Evolutionary conservation across 106 monocot species (phyloP), one percentile per base, ranked within the genome.

Genomic region (Platanthera guangdongensis): DNA sequence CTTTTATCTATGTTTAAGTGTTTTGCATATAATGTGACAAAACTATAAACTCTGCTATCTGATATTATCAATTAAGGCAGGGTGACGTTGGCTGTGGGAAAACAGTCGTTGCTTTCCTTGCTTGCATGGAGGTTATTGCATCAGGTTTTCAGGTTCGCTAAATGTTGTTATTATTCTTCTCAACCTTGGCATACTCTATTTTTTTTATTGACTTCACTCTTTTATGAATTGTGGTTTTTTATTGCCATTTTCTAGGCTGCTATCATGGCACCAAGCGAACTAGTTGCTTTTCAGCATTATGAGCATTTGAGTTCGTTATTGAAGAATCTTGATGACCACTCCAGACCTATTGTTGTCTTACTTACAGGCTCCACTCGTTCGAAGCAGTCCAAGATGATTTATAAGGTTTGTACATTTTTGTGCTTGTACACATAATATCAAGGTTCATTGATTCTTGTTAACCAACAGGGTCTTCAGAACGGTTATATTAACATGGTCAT

Each of bases 41-140:
- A 65, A 65, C 32, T 65, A 65, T 65, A 65, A 65, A 39, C 32
- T 25, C 30, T 11, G 18, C 11, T 32, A 65, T 39, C 39, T 65
- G 65, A 65, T 65, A 4, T 39, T 65, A 30, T 25, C 32, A 10
- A 7, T 65, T 65, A 65, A 65, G 55, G 51, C 82, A 99, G 99
- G 99, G 99, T 81, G 99, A 99, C 88, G 99, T 99, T 82, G 99
- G 99, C 71, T 94, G 91, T 80, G 99, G 99, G 9, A 99, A 99
- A 87, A 99, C 99, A 65, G 85, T 99, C 8, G 94, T 99, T 82
- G 92, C 99, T 64, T 99, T 99, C 76, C 81, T 99, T 62, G 85
- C 94, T 63, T 99, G 99, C 50, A 90, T 99, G 90, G 99, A 99
- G 78, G 99, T 94, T 64, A 81, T 99, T 80, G 89, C 81, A 19